Percentiles rank a stretch among this genome's conserved stretches.
Evolutionary conservation across 2,329 filamentous ascomycete species (phyloP).

Genomic region (Rhexocercosporidium sp.): DNA sequence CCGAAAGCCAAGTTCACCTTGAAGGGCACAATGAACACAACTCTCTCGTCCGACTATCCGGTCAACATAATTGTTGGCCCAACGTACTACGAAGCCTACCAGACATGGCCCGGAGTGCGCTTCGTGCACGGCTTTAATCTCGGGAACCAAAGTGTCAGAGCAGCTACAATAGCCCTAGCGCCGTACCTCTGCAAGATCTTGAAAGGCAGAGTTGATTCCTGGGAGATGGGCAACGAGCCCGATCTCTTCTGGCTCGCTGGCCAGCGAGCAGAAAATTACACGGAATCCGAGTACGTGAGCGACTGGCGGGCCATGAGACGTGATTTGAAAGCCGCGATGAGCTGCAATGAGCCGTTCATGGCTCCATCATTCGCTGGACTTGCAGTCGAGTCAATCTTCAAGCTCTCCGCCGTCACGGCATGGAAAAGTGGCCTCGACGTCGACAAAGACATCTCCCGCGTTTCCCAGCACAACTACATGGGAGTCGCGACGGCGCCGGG

Average conservation of each 20-base stretch:
- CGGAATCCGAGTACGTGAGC: too few species aligned
- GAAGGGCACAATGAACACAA: too few species aligned
- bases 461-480: too few species aligned
- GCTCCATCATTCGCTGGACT: constrained; percentile 63
- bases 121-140: constrained; percentile 68
- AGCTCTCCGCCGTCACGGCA: constrained; percentile 53
- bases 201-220: constrained; percentile 56
- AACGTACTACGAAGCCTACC: too few species aligned
- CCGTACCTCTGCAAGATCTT: constrained; percentile 62
- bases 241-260: constrained; percentile 62
- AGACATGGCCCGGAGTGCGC: constrained; percentile 57
- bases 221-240: constrained; percentile 71
- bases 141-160: constrained; percentile 53
- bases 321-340: constrained; percentile 53
- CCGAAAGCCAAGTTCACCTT: too few species aligned
- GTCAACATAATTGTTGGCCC: too few species aligned
- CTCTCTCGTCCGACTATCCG: too few species aligned
- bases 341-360: constrained; percentile 57
- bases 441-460: too few species aligned
- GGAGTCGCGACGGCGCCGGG: too few species aligned
- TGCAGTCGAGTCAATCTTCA: constrained; percentile 45
- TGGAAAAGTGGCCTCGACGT: constrained; percentile 49
- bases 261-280: constrained; percentile 44
- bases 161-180: constrained; percentile 58
- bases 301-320: constrained; percentile 31